Base-by-base conservation (phyloP, 495 filamentous ascomycete genomes). In the Aspergillus sclerotioniger region DNA sequence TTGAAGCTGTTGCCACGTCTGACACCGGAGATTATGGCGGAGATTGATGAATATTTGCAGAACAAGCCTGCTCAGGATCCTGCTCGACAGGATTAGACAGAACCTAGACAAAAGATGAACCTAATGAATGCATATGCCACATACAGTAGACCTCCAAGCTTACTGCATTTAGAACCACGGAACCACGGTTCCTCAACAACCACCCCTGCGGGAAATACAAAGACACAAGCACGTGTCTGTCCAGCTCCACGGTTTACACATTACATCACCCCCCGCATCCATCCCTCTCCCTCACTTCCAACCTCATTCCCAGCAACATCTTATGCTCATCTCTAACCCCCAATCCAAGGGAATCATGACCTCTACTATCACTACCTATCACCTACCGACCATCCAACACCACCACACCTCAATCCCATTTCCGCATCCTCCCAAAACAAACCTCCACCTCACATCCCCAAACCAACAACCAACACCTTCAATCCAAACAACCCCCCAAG, bases 1-100 rank as follows among this genome's bases (percentile, higher is more conserved):
- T 54, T 95, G 50, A 77, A 77, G 12, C 70, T 85, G 8, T 70
- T 85, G 37, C 79, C 86, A 5, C 82, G 81, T 68, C 66, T 91
- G 60, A 89, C 86, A 3, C 80, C 81, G 0, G 87, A 87, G 64
- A 73, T 91, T 20, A 68, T 91, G 75, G 77, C 80, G 37, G 80
- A 87, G 76, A 90, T 91, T 68, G 88, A 92, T 57, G 76, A 74
- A 31, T 76, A 84, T 21, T 65, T 90, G 35, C 75, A 69, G 7
- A 92, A 89, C 62, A 88, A 86, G 73, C 89, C 87, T 19, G 71
- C 67, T 12, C 20, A 51, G 39, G 62, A 62, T 31, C 62, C 65
- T 46, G 57, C 65, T 1, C 57, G 65, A 33, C 64, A 64, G 57
- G 58, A 64, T 51, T 67, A 48, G 16, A 21, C 21, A 44, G 29